A percentile compares a stretch with the other conserved stretches of the same genome.
Conservation (phyloP, 164 flowering plant genomes). For the Nymphaea colorata region DNA sequence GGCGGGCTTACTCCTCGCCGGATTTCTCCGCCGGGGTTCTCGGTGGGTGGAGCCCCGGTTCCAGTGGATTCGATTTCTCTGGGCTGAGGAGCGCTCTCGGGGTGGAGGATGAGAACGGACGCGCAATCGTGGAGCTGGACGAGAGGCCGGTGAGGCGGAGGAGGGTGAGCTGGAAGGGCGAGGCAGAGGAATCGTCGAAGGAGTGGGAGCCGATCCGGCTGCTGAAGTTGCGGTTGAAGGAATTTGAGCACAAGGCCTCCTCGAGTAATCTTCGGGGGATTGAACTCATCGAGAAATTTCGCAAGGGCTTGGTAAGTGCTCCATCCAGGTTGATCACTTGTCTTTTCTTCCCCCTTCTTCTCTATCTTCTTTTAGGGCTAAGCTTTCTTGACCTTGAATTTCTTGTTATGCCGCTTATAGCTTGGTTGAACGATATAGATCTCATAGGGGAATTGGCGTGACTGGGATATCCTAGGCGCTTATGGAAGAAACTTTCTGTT, state of each 20-base stretch:
- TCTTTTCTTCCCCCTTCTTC: not conserved
- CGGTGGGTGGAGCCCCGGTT: conserved; percentile 55
- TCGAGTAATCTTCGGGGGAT: conserved; percentile 39
- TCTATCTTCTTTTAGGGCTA: not conserved
- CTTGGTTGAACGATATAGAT: too few relatives aligned
- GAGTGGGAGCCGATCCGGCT: conserved; percentile 64
- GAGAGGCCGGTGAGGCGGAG: conserved; percentile 12
- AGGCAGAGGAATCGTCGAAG: conserved; percentile 16
- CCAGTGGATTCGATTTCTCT: conserved; percentile 48
- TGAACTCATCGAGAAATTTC: conserved; percentile 77
- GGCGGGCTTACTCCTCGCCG: conserved; percentile 63
- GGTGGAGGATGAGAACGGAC: conserved; percentile 36
- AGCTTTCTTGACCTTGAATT: too few relatives aligned
- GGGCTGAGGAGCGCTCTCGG: conserved; percentile 52
- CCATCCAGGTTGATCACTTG: conserved; percentile 4
- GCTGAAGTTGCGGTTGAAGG: conserved; percentile 56
- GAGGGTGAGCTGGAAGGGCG: conserved; percentile 17
- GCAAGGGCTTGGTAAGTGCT: conserved; percentile 55
- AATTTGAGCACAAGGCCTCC: conserved; percentile 54
- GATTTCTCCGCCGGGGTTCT: conserved; percentile 51
- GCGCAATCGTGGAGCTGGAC: conserved; percentile 20
- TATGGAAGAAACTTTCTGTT: too few relatives aligned
- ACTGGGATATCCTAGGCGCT: too few relatives aligned
- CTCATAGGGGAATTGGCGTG: too few relatives aligned
- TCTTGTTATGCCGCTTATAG: too few relatives aligned